Conservation (phyloP, 768 basidiomycete genomes). For the Agrocybe pediades region DNA sequence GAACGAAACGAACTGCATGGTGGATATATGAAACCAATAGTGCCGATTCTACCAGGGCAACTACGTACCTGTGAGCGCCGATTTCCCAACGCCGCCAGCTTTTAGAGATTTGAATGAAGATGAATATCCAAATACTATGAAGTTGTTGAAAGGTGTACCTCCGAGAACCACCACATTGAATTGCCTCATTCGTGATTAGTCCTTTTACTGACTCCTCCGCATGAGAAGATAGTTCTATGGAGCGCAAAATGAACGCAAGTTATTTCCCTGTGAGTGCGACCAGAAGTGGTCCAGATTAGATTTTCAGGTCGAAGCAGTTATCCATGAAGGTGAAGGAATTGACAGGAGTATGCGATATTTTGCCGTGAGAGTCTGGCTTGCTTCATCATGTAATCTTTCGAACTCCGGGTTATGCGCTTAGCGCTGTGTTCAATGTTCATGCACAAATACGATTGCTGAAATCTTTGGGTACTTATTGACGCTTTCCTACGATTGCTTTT, state of each 20-base stretch:
- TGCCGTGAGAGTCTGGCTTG: slow-evolving; percentile 26
- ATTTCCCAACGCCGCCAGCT: slow-evolving; percentile 92
- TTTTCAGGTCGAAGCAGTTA: background rate
- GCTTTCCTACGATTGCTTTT: too few relatives aligned
- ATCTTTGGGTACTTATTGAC: too few relatives aligned
- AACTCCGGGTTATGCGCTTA: background rate
- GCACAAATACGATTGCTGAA: too few relatives aligned
- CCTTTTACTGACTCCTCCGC: slow-evolving; percentile 4
- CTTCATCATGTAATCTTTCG: slow-evolving; percentile 6
- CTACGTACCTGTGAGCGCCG: slow-evolving; percentile 65
- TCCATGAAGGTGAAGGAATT: slow-evolving; percentile 12
- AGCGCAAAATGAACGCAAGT: slow-evolving; percentile 1
- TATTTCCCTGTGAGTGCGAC: background rate
- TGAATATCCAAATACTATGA: slow-evolving; percentile 3
- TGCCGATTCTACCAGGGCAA: background rate
- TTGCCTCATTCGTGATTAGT: slow-evolving; percentile 51
- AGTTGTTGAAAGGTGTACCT: slow-evolving; percentile 43
- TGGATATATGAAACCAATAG: slow-evolving; percentile 2
- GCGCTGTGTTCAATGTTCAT: too few relatives aligned
- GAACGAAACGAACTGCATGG: slow-evolving; percentile 64
- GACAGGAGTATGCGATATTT: slow-evolving; percentile 20
- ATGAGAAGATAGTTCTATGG: slow-evolving; percentile 3
- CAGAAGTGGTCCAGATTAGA: slow-evolving; percentile 1
- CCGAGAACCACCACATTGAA: slow-evolving; percentile 83
- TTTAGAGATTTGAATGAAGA: slow-evolving; percentile 11